Evolutionary conservation across 306 rosid species (phyloP), one percentile per base, ranked within the genome.

Genomic region (Dalbergia oliveri): DNA sequence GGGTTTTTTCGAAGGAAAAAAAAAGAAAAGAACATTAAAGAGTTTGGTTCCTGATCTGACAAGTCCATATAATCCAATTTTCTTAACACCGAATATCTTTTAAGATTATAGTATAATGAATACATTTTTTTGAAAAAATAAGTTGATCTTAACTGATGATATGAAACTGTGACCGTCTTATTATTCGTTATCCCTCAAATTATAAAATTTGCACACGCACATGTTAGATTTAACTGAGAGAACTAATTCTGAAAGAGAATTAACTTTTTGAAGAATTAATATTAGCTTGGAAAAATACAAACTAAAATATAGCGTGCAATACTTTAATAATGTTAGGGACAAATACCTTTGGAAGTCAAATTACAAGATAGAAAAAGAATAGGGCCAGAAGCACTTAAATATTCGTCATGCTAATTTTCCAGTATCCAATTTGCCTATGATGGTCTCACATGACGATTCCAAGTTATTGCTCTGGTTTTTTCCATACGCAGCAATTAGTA

Each of bases 401-500:
- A 47, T 49, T 50, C 3, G 71, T 45, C 33, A 47, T 23, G 68
- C 35, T 68, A 54, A 75, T 59, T 15, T 78, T 83, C 65, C 81
- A 14, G 80, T 76, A 77, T 81, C 70, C 51, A 81, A 64, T 45
- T 79, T 76, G 80, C 87, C 86, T 8, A 78, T 41, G 10, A 79
- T 76, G 45, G 77, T 34, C 11, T 79, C 77, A 62, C 78, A 35
- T 62, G 85, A 78, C 11, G 87, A 69, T 77, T 82, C 75, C 63
- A 78, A 60, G 72, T 86, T 76, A 72, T 87, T 66, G 73, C 62
- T 83, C 65, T 83, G 67, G 69, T 85, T 84, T 63, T 88, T 90
- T 16, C 98, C 98, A 84, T 92, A 94, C 41, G 98, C 97, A 80
- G 98, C 98, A 84, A 94, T 94, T 74, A 94, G 93, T 69, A 94